Base-by-base conservation (phyloP, 106 monocot species). In the Acanthochlamys bracteata region DNA sequence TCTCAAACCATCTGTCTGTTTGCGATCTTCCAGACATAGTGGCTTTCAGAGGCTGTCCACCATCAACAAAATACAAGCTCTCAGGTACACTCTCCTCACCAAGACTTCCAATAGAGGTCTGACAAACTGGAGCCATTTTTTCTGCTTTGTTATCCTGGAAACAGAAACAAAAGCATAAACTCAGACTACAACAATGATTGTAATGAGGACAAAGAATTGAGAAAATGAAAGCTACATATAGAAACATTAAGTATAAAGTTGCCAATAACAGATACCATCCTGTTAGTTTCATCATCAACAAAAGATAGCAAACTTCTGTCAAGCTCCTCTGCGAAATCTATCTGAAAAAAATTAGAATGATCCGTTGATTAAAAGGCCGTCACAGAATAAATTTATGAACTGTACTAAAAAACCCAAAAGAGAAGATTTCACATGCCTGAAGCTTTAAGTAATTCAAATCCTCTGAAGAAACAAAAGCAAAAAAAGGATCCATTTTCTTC, bases 401-500 rank as follows among this genome's bases (percentile, higher is more conserved):
- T n/a, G n/a, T n/a, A n/a, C 8, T 46, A 46, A 46, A 46, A 8
- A 46, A 46, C n/a, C n/a, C n/a, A n/a, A n/a, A n/a, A n/a, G n/a
- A n/a, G n/a, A n/a, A n/a, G n/a, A n/a, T 67, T 14, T 26, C 16
- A 61, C 71, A 59, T 66, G 49, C 94, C 84, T 90, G 86, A 69
- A 78, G 69, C 64, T 80, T 82, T 62, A 90, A 53, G 45, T 68
- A 67, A 53, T 60, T 17, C n/a, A 80, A 63, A 56, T 82, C 75
- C 6, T 95, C 71, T 53, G 70, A 67, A 52, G 42, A 76, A 39
- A 78, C 55, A 68, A 63, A 77, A 69, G 84, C 22, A 78, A 95
- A 86, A 41, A 73, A 45, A 27, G 77, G 67, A 69, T 82, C 75
- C 76, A 90, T 81, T 47, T 66, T 73, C 78, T 81, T 78, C 94